A percentile compares a stretch with the other conserved stretches of the same genome.
Conservation (phyloP, 345 rosid species). For the Lepidium didymum region DNA sequence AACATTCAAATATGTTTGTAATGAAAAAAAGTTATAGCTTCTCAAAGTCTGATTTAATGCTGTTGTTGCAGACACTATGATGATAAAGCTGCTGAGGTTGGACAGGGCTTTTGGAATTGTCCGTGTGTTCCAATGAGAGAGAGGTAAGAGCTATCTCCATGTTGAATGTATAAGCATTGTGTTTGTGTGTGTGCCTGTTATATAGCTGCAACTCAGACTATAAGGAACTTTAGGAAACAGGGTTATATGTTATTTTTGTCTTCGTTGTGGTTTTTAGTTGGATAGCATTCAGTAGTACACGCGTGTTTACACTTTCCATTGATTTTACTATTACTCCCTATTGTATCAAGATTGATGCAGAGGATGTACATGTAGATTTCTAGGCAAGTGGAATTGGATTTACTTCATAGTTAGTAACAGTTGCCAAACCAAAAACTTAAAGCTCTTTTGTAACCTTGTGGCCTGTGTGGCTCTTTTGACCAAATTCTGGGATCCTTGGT, state of each 20-base stretch:
- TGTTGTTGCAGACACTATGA: conserved; percentile 72
- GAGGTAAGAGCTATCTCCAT: conserved; percentile 41
- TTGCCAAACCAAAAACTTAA: background rate
- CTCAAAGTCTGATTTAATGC: background rate
- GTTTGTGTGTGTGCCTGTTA: background rate
- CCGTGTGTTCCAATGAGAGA: conserved; percentile 99
- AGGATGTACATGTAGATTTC: background rate
- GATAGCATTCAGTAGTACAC: background rate
- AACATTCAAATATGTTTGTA: background rate
- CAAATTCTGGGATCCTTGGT: background rate
- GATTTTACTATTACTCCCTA: background rate
- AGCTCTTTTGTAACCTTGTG: background rate
- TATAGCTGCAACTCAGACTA: background rate
- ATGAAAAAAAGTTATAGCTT: background rate
- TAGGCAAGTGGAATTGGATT: background rate
- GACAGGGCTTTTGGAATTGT: conserved; percentile 97
- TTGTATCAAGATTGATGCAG: background rate
- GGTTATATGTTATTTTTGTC: background rate
- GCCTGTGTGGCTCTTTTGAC: background rate
- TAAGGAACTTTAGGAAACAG: background rate
- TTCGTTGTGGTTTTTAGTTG: background rate
- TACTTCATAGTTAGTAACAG: background rate
- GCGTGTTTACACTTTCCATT: background rate
- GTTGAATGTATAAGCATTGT: background rate
- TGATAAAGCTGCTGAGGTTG: conserved; percentile 85